Percentiles rank a stretch among this genome's conserved stretches.
phyloP scores from a whole-genome alignment of 1,139 yeast species.

The Hanseniaspora sp. region DNA sequence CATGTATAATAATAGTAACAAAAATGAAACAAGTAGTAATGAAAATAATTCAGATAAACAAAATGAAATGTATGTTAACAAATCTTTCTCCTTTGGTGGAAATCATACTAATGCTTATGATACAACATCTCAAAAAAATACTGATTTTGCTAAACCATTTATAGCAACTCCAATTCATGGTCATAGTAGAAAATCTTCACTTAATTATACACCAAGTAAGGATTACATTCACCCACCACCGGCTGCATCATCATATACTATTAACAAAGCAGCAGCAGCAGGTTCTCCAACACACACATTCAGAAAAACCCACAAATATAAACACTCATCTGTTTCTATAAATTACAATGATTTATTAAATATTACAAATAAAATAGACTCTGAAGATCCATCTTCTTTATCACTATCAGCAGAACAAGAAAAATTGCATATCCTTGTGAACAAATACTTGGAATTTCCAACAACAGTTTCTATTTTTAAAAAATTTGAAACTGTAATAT shows the following conservation, averaged over 20 bases:
- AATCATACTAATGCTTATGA: background rate
- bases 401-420: background rate
- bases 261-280: background rate
- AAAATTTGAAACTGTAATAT: background rate
- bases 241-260: background rate
- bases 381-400: background rate
- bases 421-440: constrained; percentile 8
- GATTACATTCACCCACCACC: constrained; percentile 13
- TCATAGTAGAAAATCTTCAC: constrained; percentile 12
- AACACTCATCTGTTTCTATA: constrained; percentile 37
- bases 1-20: background rate
- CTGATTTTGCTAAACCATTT: background rate
- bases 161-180: background rate
- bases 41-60: background rate
- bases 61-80: constrained; percentile 10
- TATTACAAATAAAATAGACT: constrained; percentile 8
- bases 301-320: constrained; percentile 89
- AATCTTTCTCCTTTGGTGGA: constrained; percentile 10
- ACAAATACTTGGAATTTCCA: constrained; percentile 12
- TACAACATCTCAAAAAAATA: background rate
- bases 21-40: background rate
- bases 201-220: constrained; percentile 13
- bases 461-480: background rate
- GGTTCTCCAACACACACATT: constrained; percentile 31
- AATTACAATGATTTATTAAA: constrained; percentile 14